Conservation (phyloP, 139 green algal species). For the Chlamydomonas sp. region DNA sequence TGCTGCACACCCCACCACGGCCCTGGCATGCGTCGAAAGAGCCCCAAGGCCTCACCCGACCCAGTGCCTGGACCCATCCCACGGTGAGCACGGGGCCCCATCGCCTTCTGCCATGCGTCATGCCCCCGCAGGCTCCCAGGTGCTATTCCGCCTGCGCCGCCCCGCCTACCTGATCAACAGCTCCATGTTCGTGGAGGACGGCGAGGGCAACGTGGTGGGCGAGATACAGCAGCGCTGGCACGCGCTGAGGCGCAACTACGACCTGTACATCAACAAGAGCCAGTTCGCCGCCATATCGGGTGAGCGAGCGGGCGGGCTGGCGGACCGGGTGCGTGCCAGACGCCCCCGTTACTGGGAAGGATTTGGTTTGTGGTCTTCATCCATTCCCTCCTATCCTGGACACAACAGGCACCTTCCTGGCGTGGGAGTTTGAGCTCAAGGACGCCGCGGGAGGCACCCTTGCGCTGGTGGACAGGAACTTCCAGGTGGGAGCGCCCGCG, state of each 20-base stretch:
- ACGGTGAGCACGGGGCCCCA: neutral
- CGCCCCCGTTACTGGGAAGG: neutral
- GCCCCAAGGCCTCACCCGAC: neutral
- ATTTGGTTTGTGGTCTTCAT: neutral
- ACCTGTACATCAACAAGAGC: slow-evolving; percentile 79
- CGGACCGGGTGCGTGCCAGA: neutral
- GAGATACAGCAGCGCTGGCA: slow-evolving; percentile 90
- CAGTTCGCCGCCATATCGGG: slow-evolving; percentile 51
- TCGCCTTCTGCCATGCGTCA: neutral
- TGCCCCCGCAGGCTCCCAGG: slow-evolving; percentile 42
- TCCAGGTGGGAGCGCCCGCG: slow-evolving; percentile 53
- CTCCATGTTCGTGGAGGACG: slow-evolving; percentile 69
- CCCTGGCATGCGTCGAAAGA: too few species aligned
- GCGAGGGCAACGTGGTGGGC: slow-evolving; percentile 43
- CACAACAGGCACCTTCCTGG: slow-evolving; percentile 71
- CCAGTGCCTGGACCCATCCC: too few species aligned
- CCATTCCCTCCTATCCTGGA: neutral
- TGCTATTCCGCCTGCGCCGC: slow-evolving; percentile 81
- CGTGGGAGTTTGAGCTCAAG: slow-evolving; percentile 92
- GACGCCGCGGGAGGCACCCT: slow-evolving; percentile 73
- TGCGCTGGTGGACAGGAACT: slow-evolving; percentile 91
- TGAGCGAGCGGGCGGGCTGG: neutral
- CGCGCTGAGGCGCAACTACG: slow-evolving; percentile 79
- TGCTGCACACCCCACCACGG: neutral
- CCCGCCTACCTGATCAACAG: slow-evolving; percentile 86